These are phyloP conservation scores for Quercus engelmannii DNA, from an alignment of 306 rosid species.

Conservation along the genomic window DNA sequence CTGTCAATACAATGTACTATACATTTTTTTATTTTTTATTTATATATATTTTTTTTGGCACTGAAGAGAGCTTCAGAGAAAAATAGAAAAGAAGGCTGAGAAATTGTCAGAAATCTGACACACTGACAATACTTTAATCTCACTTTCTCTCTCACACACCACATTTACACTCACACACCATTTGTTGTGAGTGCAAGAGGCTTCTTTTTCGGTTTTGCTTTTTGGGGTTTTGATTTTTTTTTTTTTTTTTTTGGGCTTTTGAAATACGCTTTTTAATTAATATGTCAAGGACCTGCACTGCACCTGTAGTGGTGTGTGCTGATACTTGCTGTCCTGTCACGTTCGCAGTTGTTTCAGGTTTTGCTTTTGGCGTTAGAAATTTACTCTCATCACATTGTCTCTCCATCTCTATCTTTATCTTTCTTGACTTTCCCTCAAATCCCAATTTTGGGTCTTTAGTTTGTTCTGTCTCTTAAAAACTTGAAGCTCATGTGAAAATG, in stretches of 20 bases:
- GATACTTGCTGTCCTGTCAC: background rate
- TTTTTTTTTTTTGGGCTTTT: background rate
- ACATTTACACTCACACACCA: background rate
- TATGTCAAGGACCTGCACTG: background rate
- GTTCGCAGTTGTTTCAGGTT: background rate
- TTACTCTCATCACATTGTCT: background rate
- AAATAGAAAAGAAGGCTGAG: constrained; percentile 18
- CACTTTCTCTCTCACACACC: constrained; percentile 3
- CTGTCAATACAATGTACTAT: too few species aligned
- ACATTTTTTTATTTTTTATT: too few species aligned
- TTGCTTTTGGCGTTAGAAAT: background rate
- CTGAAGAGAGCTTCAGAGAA: constrained; percentile 4
- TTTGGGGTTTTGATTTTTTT: background rate
- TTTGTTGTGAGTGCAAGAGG: too few species aligned
- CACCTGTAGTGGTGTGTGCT: background rate
- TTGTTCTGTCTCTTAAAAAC: background rate
- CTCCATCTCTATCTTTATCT: too few species aligned
- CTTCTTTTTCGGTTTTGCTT: too few species aligned
- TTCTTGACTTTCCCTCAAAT: too few species aligned
- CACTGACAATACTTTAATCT: constrained; percentile 23
- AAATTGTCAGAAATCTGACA: constrained; percentile 51
- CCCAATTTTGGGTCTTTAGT: background rate
- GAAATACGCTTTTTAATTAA: background rate
- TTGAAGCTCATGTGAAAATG: constrained; percentile 8
- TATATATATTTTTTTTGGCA: background rate